phyloP scores from a whole-genome alignment of 2,329 filamentous ascomycete species.

The Curvularia verruculosa region DNA sequence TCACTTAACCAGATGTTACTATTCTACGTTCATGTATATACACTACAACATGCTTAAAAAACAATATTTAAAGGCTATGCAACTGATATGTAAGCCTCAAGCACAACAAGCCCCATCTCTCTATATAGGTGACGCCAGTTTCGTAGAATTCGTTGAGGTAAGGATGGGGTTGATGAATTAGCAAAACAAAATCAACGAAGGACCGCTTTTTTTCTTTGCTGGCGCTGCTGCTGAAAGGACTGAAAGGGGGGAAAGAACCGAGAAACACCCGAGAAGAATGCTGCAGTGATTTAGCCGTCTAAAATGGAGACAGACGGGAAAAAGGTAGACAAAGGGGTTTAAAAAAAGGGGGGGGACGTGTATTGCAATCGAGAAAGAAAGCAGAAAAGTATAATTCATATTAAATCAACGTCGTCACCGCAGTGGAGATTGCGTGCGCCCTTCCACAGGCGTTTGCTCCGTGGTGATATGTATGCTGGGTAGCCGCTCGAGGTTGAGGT shows the following conservation, averaged over 20 bases:
- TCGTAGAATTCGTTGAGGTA: neutral
- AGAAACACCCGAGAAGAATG: neutral
- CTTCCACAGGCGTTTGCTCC: constrained; percentile 35
- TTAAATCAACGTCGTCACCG: constrained; percentile 3
- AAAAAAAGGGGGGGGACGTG: neutral
- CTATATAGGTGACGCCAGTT: neutral
- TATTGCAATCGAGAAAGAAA: neutral
- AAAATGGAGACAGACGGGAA: too few relatives aligned
- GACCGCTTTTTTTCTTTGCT: neutral
- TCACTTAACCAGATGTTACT: neutral
- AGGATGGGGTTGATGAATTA: neutral
- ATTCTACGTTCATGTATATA: neutral
- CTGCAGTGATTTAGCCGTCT: neutral
- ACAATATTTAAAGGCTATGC: neutral
- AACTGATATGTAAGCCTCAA: neutral
- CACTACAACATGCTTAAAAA: neutral
- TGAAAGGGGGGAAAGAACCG: neutral
- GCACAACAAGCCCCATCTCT: neutral
- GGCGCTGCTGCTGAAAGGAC: neutral
- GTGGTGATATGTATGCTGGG: constrained; percentile 54
- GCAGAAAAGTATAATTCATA: too few relatives aligned
- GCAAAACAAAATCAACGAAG: neutral
- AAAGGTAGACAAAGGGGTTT: neutral
- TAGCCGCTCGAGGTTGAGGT: constrained; percentile 49
- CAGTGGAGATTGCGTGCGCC: constrained; percentile 15